phyloP scores from a whole-genome alignment of 257 asterid species.

The Cordia subcordata region DNA sequence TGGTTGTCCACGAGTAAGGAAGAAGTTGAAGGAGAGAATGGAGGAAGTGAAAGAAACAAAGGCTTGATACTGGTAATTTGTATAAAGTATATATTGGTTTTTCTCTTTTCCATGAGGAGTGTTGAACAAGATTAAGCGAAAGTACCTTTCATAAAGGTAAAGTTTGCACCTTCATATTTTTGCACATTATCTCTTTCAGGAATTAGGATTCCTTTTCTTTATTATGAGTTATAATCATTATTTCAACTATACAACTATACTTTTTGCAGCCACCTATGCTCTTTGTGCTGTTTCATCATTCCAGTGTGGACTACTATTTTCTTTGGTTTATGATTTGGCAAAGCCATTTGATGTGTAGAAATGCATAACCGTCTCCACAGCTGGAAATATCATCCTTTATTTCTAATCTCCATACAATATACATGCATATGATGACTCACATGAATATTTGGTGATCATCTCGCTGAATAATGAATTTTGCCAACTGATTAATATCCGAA shows the following conservation, averaged over 20 bases:
- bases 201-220: too few species aligned
- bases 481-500: too few species aligned
- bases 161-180: conserved; percentile 3
- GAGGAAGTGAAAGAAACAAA: neutral
- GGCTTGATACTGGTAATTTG: neutral
- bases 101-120: conserved; percentile 36
- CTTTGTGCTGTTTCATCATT: neutral
- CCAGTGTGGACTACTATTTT: neutral
- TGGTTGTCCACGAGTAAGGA: neutral
- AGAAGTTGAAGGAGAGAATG: neutral
- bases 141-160: conserved; percentile 54
- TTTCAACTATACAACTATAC: too few species aligned
- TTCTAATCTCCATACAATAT: neutral
- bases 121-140: conserved; percentile 43
- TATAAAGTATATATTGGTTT: neutral
- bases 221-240: too few species aligned
- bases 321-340: neutral
- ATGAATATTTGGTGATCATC: too few species aligned
- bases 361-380: neutral
- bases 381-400: neutral
- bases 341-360: neutral
- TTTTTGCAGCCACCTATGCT: neutral
- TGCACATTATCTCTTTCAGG: too few species aligned
- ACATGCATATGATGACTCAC: neutral
- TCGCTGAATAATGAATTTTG: too few species aligned